Evolutionary conservation across 345 rosid species (phyloP), one percentile per base, ranked within the genome.

Genomic region (Gossypium stocksii): DNA sequence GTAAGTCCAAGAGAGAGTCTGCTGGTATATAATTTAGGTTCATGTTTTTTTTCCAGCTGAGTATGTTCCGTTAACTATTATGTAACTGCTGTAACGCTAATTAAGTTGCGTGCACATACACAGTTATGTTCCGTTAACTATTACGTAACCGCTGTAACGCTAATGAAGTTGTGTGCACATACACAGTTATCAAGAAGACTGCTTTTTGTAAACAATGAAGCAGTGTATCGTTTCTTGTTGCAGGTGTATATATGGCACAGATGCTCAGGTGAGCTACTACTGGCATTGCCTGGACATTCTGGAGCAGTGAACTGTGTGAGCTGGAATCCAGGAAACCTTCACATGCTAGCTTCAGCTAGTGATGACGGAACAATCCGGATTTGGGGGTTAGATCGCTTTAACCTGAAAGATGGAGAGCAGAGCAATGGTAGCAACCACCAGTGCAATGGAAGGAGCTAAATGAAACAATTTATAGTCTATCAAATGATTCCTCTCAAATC

Each of bases 201-300:
- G 7, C 41, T 34, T 34, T 34, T 34, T 34, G 41, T 34, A 34
- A 2, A 34, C 41, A 15, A 13, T 60, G 25, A 29, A 43, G 15
- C 16, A 58, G 15, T 58, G 43, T 23, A 22, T 45, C 13, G 41
- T 45, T 52, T 59, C 60, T 70, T 49, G 27, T 52, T 78, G 80
- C 81, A 90, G 94, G 90, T 90, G 52, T 90, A 87, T 61, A 81
- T 90, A 77, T 90, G 94, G 94, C 92, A 84, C 74, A 81, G 91
- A 84, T 69, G 83, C 44, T 70, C 89, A 6, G 84, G 78, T 59
- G 88, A 90, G 71, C 85, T 83, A 20, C 53, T 90, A 22, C 3
- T 22, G 38, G 78, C 80, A 41, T 51, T 90, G 70, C 87, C 91
- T 3, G 94, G 94, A 2, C 94, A 90, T 78, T 86, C 94, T 9